Evolutionary conservation across 805 yeast genomes (phyloP), one percentile per base, ranked within the genome.

Genomic region (Komagataella pseudopastoris): DNA sequence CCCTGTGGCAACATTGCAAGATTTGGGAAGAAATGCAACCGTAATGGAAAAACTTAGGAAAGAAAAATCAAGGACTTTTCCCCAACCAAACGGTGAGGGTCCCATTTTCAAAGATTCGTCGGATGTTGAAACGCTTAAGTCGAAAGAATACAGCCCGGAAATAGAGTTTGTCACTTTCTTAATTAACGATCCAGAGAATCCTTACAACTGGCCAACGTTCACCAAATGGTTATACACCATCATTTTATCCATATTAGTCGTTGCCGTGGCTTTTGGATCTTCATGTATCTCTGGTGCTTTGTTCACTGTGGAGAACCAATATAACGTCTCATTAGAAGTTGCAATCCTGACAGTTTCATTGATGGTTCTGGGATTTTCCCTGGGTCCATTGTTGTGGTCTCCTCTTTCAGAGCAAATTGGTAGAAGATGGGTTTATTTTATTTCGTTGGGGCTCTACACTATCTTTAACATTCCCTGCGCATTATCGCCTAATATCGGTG

Each of bases 211-310:
- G 97, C 68, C 76, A 23, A 51, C 69, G 36, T 57, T 58, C 56
- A 51, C 64, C 20, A 78, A 80, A 62, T 81, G 90, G 87, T 3
- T 64, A 1, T 86, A 83, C 62, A 88, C 97, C 0, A 62, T 84
- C 30, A 56, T 81, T 7, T 70, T 87, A 22, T 81, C 96, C 1
- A 56, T 79, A 36, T 73, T 86, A 55, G 96, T 90, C 50, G 82
- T 90, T 52, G 78, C 88, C 60, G 96, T 91, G 30, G 97, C 97
- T 2, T 89, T 87, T 64, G 96, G 96, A 45, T 87, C 96, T 3
- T 85, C 96, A 1, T 85, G 91, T 63, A 84, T 88, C 59, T 83
- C 96, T 23, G 95, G 96, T 58, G 93, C 95, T 47, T 69, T 90
- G 49, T 76, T 74, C n/a, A 71, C 83, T 16, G 80, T 88, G 54